These are phyloP conservation scores for Magnusiomyces sp. DNA, from an alignment of 1,139 yeast genomes.

Conservation along the genomic window DNA sequence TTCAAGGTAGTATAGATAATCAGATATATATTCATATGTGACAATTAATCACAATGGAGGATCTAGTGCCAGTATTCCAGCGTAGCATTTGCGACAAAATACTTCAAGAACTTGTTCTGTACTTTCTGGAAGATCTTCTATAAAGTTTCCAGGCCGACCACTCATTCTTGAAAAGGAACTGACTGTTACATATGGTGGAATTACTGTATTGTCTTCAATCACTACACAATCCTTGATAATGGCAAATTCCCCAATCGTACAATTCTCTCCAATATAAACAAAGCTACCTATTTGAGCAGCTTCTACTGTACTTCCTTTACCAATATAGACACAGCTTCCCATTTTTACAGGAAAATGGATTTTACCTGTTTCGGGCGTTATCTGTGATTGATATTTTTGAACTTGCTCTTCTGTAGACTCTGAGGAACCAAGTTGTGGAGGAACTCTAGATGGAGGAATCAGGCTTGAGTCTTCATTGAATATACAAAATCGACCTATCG, in stretches of 20 bases:
- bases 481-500: slow-evolving; percentile 45
- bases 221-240: slow-evolving; percentile 59
- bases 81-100: slow-evolving; percentile 25
- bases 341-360: slow-evolving; percentile 36
- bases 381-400: slow-evolving; percentile 5
- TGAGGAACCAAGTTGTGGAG: slow-evolving; percentile 2
- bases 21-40: too few species aligned
- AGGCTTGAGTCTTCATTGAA: slow-evolving; percentile 22
- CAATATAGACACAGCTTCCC: slow-evolving; percentile 54
- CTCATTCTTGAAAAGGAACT: slow-evolving; percentile 53
- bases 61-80: slow-evolving; percentile 24
- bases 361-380: slow-evolving; percentile 9
- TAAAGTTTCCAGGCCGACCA: slow-evolving; percentile 24
- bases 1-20: too few species aligned
- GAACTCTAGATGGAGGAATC: slow-evolving; percentile 19
- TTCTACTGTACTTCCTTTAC: slow-evolving; percentile 35
- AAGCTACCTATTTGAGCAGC: slow-evolving; percentile 38
- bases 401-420: too few species aligned
- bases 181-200: slow-evolving; percentile 50
- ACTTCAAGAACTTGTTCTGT: slow-evolving; percentile 30
- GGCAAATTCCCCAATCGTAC: slow-evolving; percentile 43
- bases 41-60: slow-evolving; percentile 6
- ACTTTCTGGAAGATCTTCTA: slow-evolving; percentile 31
- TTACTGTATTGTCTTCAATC: slow-evolving; percentile 39
- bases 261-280: slow-evolving; percentile 51